Evolutionary conservation across 179 eudicot genomes (phyloP), one percentile per base, ranked within the genome.

Genomic region (Actinidia arguta): DNA sequence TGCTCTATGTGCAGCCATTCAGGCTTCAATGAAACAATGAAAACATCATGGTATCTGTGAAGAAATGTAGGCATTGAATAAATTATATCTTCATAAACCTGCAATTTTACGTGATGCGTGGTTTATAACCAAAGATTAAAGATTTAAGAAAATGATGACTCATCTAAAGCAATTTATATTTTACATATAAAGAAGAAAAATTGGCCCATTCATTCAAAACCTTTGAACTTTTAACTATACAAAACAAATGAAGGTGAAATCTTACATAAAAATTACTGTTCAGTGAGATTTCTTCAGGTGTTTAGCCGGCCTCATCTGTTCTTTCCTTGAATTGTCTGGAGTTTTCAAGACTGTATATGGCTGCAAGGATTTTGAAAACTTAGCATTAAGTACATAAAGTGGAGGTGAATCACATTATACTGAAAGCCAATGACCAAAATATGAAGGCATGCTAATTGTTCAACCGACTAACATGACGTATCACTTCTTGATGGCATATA

Each of bases 241-340:
- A 31, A 24, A 50, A 50, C 58, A 73, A 24, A 50, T 12, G 36
- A 58, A 27, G 46, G 25, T 36, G 50, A 17, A 9, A 55, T 16
- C 64, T 31, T 75, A 54, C 78, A 75, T 78, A 16, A 27, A 14
- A 6, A 11, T 12, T 22, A 42, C 42, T 61, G 25, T 77, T 77
- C 84, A 86, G 59, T 86, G 85, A 25, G 85, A 64, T 63, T 86
- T 84, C 69, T 86, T 83, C 36, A 27, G 12, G 22, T 87, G 83
- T 54, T 87, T 84, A 31, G 83, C 36, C 16, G 85, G 87, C 82
- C 89, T 87, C 47, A 27, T 72, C 12, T 31, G 63, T 75, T 84
- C 87, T 71, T 79, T 87, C 82, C 85, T 84, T 2, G 83, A 56
- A 51, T 84, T 83, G 24, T 80, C 81, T 44, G 76, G 81, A 79